Conservation (phyloP, 2,329 filamentous ascomycete genomes). For the Xylaria multiplex region DNA sequence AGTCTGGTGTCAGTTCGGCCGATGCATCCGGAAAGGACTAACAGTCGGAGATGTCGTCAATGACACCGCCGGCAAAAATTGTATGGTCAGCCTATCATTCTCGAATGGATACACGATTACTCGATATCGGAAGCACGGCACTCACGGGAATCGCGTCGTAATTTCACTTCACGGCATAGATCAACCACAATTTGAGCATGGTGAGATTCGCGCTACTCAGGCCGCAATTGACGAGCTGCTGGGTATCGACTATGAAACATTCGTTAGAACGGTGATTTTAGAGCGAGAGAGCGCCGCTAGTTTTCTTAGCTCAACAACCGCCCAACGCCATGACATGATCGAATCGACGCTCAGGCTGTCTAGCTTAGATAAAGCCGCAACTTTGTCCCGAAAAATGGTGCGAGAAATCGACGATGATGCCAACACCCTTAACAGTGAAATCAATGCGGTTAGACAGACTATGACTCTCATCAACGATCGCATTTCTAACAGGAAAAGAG, state of each 20-base stretch:
- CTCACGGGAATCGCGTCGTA: slow-evolving; percentile 44
- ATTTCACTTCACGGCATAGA: slow-evolving; percentile 44
- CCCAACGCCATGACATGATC: slow-evolving; percentile 47
- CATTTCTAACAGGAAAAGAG: slow-evolving; percentile 15
- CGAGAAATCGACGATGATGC: slow-evolving; percentile 41
- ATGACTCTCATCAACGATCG: slow-evolving; percentile 22
- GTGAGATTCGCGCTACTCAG: slow-evolving; percentile 42
- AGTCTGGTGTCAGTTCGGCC: slow-evolving; percentile 51
- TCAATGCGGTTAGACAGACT: slow-evolving; percentile 32
- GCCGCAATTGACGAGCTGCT: slow-evolving; percentile 47
- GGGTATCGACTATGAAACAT: slow-evolving; percentile 48
- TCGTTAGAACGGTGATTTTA: slow-evolving; percentile 48
- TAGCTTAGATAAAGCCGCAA: slow-evolving; percentile 41
- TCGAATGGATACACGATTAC: slow-evolving; percentile 48
- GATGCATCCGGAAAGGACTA: slow-evolving; percentile 46
- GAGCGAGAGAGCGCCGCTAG: slow-evolving; percentile 48
- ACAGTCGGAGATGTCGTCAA: slow-evolving; percentile 49
- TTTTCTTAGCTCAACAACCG: slow-evolving; percentile 46
- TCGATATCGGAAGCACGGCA: slow-evolving; percentile 45
- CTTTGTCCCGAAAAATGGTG: slow-evolving; percentile 39
- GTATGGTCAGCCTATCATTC: slow-evolving; percentile 47
- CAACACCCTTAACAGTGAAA: slow-evolving; percentile 24
- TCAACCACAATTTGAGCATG: slow-evolving; percentile 46
- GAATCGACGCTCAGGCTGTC: slow-evolving; percentile 46
- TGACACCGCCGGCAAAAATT: slow-evolving; percentile 45